Evolutionary conservation across 306 rosid genomes (phyloP), one percentile per base, ranked within the genome.

Genomic region (Inga oerstediana): DNA sequence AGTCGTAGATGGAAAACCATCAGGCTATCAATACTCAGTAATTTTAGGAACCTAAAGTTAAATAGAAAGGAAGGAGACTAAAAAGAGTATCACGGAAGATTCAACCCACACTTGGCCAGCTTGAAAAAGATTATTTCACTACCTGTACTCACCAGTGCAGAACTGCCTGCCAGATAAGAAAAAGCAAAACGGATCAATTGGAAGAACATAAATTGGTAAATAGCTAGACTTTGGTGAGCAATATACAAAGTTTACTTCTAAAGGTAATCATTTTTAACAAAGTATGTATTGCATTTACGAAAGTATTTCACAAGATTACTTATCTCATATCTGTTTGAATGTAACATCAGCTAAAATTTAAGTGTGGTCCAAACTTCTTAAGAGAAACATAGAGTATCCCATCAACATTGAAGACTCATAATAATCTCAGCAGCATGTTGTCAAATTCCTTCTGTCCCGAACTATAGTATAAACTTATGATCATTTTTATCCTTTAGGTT

Each of bases 81-180:
- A 73, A 20, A 14, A 19, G 79, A 72, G 66, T 17, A 73, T 14
- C 65, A 27, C n/a, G 34, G n/a, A 20, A 32, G 9, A 35, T 69
- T 70, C 52, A 43, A 46, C 52, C 12, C 52, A 69, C 27, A 41
- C 49, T 71, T 43, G 58, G 44, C 74, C 74, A 58, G 64, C 32
- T 44, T 48, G 81, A 27, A 72, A 82, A 84, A 72, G 75, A 71
- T 62, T 79, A 79, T 59, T 80, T 72, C 81, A 77, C 20, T 88
- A 87, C 97, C 97, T 91, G 92, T 90, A 89, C 88, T 96, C 99
- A 39, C 99, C 99, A 22, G 99, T 96, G 93, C 99, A 96, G 87
- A 96, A 87, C 83, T 96, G 99, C 91, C 99, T 92, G 92, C 78
- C 74, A 87, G 48, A 82, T n/a, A 69, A 73, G 74, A 45, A 86